Evolutionary conservation across 805 yeast genomes (phyloP).

Genomic region (Kazachstania martiniae): DNA sequence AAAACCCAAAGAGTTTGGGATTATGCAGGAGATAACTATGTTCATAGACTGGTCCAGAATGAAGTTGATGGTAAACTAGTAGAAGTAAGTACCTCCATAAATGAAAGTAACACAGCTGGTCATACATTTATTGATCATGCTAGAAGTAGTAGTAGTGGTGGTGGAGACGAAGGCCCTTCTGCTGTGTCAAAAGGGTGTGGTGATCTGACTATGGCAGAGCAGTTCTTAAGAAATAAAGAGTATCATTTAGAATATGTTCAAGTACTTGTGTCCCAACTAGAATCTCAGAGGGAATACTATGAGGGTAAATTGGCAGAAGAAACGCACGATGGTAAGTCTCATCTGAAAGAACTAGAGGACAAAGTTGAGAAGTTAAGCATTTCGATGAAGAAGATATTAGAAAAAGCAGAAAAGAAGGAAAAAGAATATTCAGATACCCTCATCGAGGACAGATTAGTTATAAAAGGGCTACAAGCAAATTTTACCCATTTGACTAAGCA

Average conservation of each 20-base stretch:
- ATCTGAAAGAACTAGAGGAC: constrained; percentile 8
- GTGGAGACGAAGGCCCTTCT: neutral
- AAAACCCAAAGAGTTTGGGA: constrained; percentile 87
- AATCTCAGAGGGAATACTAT: constrained; percentile 76
- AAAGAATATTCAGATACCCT: constrained; percentile 14
- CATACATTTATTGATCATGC: too few species aligned
- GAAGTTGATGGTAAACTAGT: constrained; percentile 85
- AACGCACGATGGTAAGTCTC: constrained; percentile 22
- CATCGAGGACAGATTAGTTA: constrained; percentile 26
- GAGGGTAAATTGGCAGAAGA: constrained; percentile 38
- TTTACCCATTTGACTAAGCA: constrained; percentile 33
- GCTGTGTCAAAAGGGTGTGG: constrained; percentile 7
- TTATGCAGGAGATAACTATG: constrained; percentile 83
- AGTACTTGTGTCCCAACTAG: constrained; percentile 66
- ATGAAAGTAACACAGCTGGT: neutral
- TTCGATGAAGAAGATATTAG: constrained; percentile 6
- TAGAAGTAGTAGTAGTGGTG: too few species aligned
- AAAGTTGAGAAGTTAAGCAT: constrained; percentile 6
- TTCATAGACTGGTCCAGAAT: constrained; percentile 74
- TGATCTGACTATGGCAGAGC: constrained; percentile 4
- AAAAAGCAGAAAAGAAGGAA: constrained; percentile 10
- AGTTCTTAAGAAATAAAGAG: constrained; percentile 37
- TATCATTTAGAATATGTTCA: constrained; percentile 73
- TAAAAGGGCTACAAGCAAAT: constrained; percentile 38
- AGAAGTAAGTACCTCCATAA: constrained; percentile 41